Base-by-base conservation (phyloP, 805 yeast genomes). In the Vanderwaltozyma yarrowii region DNA sequence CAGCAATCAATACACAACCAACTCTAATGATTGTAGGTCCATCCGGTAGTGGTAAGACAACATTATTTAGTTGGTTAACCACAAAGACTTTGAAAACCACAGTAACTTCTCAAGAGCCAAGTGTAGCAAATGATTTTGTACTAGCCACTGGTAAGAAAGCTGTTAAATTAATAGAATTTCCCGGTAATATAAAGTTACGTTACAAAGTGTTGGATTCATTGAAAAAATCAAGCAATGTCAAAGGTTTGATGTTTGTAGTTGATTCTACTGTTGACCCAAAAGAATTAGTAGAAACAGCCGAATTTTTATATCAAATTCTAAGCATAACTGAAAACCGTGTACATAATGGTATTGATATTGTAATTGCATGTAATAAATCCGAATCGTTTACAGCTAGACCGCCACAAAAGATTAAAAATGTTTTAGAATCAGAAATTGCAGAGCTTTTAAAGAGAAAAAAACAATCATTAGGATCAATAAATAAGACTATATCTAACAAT, bases 301-400 rank as follows among this genome's bases (percentile, higher is more conserved):
- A 69, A 42, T 71, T 73, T 42, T 60, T 86, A 44, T 71, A 78
- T 54, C 66, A 72, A 34, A 62, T 86, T 30, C 66, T 87, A 32
- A 64, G 71, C 29, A 50, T 67, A 14, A 75, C 89, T 2, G 96
- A 85, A 54, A 42, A 49, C 13, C 37, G 40, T 16, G 37, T 43
- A 12, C 64, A 69, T 36, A 75, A 73, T 44, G 94, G 94, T 3
- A 70, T 82, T 17, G 89, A 84, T 53, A 67, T 82, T 30, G 64
- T 82, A 34, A 62, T 92, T 41, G 92, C 88, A 14, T 78, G 92
- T 44, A 89, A 89, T 64, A 89, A 89, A 58, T 71, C 73, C 36
- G 97, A 92, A 50, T 70, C 79, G 29, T 92, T 92, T 63, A 84
- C 86, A 43, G 74, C 94, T 13, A 73, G 85, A 48, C 89, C 92